Base-by-base conservation (phyloP, 1,284 basidiomycete species). In the Chiua sp. region DNA sequence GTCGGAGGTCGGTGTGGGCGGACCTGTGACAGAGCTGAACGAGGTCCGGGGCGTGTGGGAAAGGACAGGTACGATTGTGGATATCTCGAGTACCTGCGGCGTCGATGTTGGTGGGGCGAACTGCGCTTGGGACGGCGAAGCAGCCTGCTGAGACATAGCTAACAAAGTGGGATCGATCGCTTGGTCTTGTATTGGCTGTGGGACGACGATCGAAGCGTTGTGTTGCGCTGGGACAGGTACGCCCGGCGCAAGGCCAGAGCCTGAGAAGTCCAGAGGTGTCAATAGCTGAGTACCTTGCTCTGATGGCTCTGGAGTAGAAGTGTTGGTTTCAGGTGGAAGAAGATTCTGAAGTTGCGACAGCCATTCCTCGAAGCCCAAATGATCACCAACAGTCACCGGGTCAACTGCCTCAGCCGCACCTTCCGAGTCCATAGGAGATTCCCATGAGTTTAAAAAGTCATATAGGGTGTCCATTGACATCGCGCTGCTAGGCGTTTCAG, bases 331-430 rank as follows among this genome's bases (percentile, higher is more conserved):
- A 26, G 57, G 23, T 60, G 65, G 61, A 68, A 79, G 72, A 54
- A 82, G 78, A 3, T 75, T 73, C 53, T 81, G 75, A 13, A 83
- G 73, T 48, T 84, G 78, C 51, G 77, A 77, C 69, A 86, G 75
- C 84, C 84, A 86, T 49, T 76, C 79, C 61, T 85, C 79, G 53
- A 83, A 77, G 18, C 79, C 65, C n/a, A 72, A 63, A 54, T 77
- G 73, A 63, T 84, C 81, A 52, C 32, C 57, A 15, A 70, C 26
- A 26, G 16, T 35, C 32, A 18, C 57, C 20, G 48, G 59, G 44
- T 49, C 23, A 42, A 44, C 50, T 28, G 51, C 58, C 37, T 60
- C 64, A 20, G 37, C 35, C 7, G 13, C n/a, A 37, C 48, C 51
- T 32, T 50, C 64, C 12, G 51, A 54, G 35, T 62, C 56, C 23